phyloP scores from a whole-genome alignment of 164 flowering plant species.

The Cinnamomum micranthum region DNA sequence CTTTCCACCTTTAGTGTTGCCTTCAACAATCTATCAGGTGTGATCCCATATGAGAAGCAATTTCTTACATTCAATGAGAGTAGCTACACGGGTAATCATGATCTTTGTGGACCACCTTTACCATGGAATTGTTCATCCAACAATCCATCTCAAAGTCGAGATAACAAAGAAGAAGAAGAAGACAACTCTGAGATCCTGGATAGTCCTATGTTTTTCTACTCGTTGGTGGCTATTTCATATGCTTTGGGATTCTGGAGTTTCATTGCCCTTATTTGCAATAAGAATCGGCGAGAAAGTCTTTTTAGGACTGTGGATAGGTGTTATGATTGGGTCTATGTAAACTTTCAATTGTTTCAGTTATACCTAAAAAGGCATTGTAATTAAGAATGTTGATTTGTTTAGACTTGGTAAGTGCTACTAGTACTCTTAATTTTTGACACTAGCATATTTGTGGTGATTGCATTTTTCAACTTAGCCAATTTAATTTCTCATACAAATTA shows the following conservation, averaged over 20 bases:
- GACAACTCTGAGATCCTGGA: background rate
- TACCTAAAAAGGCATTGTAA: too few relatives aligned
- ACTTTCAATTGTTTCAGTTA: too few relatives aligned
- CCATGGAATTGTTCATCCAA: background rate
- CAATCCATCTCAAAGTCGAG: background rate
- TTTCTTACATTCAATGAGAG: slow-evolving; percentile 2
- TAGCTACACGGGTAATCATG: background rate
- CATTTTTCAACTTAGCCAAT: too few relatives aligned
- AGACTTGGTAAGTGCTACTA: too few relatives aligned
- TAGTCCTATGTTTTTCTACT: background rate
- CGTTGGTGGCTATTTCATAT: background rate
- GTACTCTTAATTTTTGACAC: too few relatives aligned
- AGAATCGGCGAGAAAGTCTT: background rate
- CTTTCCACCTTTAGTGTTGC: slow-evolving; percentile 4
- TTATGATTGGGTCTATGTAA: background rate
- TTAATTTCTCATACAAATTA: too few relatives aligned
- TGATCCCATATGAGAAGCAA: background rate
- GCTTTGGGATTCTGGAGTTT: slow-evolving; percentile 4
- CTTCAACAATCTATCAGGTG: slow-evolving; percentile 1
- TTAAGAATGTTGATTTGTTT: too few relatives aligned
- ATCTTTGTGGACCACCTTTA: background rate
- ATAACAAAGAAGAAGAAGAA: background rate
- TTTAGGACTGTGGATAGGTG: background rate
- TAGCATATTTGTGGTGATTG: too few relatives aligned
- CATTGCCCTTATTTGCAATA: background rate